Evolutionary conservation across 164 flowering plant species (phyloP), one percentile per base, ranked within the genome.

Genomic region (Dillenia suffruticosa): DNA sequence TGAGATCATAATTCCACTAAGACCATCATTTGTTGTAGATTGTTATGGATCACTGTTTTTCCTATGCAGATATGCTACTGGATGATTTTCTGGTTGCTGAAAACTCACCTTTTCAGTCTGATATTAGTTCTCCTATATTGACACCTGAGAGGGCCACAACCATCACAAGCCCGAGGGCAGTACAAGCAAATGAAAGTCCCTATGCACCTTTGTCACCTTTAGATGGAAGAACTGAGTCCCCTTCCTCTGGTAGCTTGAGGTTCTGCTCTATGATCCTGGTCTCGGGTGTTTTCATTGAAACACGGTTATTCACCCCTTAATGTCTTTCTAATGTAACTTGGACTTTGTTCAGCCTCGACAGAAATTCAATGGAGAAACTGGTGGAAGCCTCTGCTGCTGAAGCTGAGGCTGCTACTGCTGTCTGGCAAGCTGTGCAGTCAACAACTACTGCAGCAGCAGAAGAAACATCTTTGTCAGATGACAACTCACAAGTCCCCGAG

Each of bases 301-400:
- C 40, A 32, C 40, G 6, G 7, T 32, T 4, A 32, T 32, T 32
- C 5, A 32, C 40, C 40, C 7, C 51, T 43, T 46, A 47, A 49
- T 9, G 55, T 48, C 40, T 24, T 26, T 63, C 54, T 61, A 44
- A 10, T 6, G 2, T 19, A 17, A 26, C 44, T 45, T 63, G 12
- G 49, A 17, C 45, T 44, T 57, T 63, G 15, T 46, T 32, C 78
- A 85, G 90, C 72, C 70, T 79, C 79, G 92, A 88, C 77, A 74
- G 69, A 67, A 84, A 80, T 53, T 88, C 97, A 10, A 74, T 88
- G 79, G 92, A 95, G 61, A 89, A 84, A 74, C 77, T 92, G 55
- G 88, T 83, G 60, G 87, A 86, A 72, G 89, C 88, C 50, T 95
- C 97, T 62, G 84, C 97, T 69, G 99, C 99, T 61, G 99, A 95